These are phyloP conservation scores for Dittrichia graveolens DNA, from an alignment of 129 eudicot genomes.

Conservation along the genomic window DNA sequence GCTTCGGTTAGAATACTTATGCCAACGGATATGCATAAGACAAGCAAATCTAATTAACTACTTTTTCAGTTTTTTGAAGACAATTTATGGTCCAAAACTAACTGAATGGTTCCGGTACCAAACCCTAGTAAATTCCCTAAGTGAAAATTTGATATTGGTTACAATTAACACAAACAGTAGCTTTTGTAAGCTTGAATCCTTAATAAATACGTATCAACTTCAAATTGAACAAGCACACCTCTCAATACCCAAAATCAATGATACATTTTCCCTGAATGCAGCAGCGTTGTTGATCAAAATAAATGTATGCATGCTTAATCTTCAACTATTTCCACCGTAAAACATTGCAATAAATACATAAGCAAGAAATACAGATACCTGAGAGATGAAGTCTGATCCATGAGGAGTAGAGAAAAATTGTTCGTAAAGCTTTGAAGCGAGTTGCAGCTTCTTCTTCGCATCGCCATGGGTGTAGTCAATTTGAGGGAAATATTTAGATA, in stretches of 20 bases:
- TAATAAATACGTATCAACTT: neutral
- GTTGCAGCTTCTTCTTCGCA: constrained; percentile 33
- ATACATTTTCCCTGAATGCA: neutral
- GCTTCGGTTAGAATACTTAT: neutral
- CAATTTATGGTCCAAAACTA: no score
- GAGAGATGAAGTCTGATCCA: constrained; percentile 52
- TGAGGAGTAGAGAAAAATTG: constrained; percentile 54
- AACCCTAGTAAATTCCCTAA: neutral
- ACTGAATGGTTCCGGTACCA: neutral
- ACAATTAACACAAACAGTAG: neutral
- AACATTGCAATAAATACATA: neutral
- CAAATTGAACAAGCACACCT: neutral
- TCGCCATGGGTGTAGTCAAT: constrained; percentile 44
- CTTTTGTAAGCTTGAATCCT: neutral
- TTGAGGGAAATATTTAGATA: constrained; percentile 51
- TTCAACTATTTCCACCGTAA: neutral
- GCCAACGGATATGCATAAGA: neutral
- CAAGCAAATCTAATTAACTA: no score
- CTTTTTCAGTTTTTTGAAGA: no score
- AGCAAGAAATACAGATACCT: constrained; percentile 41
- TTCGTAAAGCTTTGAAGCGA: constrained; percentile 54
- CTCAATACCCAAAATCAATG: neutral
- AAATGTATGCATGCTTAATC: neutral
- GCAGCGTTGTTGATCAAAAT: neutral
- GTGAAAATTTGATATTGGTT: neutral